These are phyloP conservation scores for Sporothrix brunneoviolacea DNA, from an alignment of 2,329 filamentous ascomycete genomes.

Conservation along the genomic window DNA sequence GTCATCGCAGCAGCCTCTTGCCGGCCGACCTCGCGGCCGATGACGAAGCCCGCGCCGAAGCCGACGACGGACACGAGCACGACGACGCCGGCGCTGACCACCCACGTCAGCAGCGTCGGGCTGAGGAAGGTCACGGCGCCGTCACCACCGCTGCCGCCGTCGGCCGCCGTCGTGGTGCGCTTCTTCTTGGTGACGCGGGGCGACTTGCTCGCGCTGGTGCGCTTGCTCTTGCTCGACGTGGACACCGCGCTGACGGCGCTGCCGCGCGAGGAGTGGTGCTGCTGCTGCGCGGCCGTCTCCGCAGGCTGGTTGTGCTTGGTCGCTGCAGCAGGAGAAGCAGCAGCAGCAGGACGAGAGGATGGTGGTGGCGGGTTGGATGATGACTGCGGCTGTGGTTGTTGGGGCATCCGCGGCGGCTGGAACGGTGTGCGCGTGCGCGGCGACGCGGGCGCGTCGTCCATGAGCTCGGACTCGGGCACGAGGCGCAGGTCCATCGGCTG, in stretches of 20 bases:
- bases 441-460: constrained; percentile 26
- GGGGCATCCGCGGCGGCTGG: constrained; percentile 17
- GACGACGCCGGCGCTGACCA: constrained; percentile 59
- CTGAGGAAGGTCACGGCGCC: constrained; percentile 37
- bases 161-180: constrained; percentile 33
- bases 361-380: background rate
- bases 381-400: background rate
- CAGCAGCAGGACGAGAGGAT: background rate
- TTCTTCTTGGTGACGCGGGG: constrained; percentile 54
- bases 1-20: constrained; percentile 52
- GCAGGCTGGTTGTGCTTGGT: no score
- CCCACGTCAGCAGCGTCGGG: constrained; percentile 57
- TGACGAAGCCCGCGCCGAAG: constrained; percentile 58
- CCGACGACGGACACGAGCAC: constrained; percentile 62
- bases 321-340: no score
- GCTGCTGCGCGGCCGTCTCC: constrained; percentile 1
- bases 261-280: constrained; percentile 18
- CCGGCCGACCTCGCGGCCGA: constrained; percentile 58
- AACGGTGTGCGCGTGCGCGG: constrained; percentile 14
- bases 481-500: constrained; percentile 54
- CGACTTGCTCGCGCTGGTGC: constrained; percentile 35
- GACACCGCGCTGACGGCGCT: constrained; percentile 13
- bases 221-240: constrained; percentile 42
- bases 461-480: constrained; percentile 55
- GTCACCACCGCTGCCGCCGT: constrained; percentile 28